phyloP scores from a whole-genome alignment of 176 grass and related monocot genomes.

The Eragrostis nindensis region DNA sequence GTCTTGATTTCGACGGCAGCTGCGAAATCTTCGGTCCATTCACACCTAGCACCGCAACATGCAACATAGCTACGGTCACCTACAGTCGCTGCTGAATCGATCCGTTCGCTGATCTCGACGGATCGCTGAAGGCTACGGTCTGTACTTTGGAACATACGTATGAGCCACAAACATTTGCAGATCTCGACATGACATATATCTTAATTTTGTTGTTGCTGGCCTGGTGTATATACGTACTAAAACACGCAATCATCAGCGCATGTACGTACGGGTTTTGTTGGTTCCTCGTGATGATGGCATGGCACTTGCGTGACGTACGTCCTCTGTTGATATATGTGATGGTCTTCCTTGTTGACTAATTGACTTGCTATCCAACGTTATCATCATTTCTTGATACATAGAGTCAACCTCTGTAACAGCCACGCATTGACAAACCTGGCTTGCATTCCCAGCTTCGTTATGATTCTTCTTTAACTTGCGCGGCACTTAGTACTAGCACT shows the following conservation, averaged over 20 bases:
- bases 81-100: too few relatives aligned
- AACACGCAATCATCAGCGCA: too few relatives aligned
- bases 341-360: background rate
- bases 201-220: too few relatives aligned
- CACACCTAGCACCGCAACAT: background rate
- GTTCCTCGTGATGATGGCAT: background rate
- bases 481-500: too few relatives aligned
- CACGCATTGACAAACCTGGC: conserved; percentile 6
- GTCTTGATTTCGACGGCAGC: conserved; percentile 11
- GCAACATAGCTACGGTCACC: too few relatives aligned
- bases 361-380: background rate
- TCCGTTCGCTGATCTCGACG: background rate
- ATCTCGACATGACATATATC: background rate
- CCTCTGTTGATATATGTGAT: background rate
- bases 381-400: background rate
- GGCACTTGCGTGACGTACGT: background rate
- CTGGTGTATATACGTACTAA: too few relatives aligned
- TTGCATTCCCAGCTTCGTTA: too few relatives aligned
- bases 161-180: background rate
- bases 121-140: conserved; percentile 7
- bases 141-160: background rate
- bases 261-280: background rate
- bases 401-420: conserved; percentile 12
- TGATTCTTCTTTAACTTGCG: too few relatives aligned
- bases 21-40: background rate